Evolutionary conservation across 2,329 filamentous ascomycete species (phyloP).

Genomic region (Colletotrichum godetiae): DNA sequence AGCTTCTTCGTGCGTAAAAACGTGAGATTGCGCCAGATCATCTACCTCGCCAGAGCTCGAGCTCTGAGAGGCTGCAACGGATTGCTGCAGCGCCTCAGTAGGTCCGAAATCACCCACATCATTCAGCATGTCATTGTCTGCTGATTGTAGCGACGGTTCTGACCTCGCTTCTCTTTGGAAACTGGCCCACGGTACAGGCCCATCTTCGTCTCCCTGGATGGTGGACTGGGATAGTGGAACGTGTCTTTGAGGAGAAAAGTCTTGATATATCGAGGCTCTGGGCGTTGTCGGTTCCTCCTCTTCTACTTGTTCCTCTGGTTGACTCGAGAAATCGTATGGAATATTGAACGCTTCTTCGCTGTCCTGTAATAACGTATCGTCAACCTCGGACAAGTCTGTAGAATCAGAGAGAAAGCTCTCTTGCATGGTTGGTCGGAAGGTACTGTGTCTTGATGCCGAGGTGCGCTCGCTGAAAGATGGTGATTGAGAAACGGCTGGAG

Average conservation of each 20-base stretch:
- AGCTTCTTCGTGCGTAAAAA: constrained; percentile 84
- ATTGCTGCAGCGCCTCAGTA: constrained; percentile 37
- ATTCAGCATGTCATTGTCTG: not conserved
- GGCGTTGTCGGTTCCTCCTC: constrained; percentile 61
- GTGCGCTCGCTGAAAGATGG: constrained; percentile 47
- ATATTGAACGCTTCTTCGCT: constrained; percentile 68
- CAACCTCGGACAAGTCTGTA: constrained; percentile 47
- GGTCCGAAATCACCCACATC: constrained; percentile 3
- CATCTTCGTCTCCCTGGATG: constrained; percentile 39
- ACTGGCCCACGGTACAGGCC: constrained; percentile 46
- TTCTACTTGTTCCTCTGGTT: constrained; percentile 47
- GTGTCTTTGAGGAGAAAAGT: constrained; percentile 39
- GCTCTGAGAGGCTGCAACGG: constrained; percentile 40
- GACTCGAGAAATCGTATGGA: constrained; percentile 61
- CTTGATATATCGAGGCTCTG: constrained; percentile 60
- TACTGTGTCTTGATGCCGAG: constrained; percentile 38
- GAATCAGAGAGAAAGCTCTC: constrained; percentile 46
- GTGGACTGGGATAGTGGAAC: constrained; percentile 32
- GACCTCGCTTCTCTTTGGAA: constrained; percentile 47
- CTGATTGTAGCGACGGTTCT: constrained; percentile 48
- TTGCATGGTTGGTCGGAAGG: constrained; percentile 35
- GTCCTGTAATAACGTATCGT: constrained; percentile 53
- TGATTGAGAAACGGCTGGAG: constrained; percentile 64
- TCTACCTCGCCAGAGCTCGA: constrained; percentile 49
- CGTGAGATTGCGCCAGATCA: constrained; percentile 71